A percentile compares a stretch with the other conserved stretches of the same genome.
Conservation (phyloP, 208 protist species). For the Trypanosoma scelopori region DNA sequence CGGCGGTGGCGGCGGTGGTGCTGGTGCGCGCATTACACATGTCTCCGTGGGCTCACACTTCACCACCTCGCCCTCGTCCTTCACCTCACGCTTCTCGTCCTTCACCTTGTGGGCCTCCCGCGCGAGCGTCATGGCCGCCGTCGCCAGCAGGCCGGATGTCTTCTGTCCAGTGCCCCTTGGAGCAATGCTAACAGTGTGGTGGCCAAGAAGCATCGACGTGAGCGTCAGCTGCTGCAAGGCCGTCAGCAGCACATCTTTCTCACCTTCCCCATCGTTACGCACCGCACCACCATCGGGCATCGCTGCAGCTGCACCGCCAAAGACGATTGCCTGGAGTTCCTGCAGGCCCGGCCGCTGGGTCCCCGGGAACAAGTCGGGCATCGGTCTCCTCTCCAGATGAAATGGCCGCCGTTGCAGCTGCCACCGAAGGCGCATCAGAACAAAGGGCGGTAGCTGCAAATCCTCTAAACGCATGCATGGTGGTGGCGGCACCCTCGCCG, state of each 20-base stretch:
- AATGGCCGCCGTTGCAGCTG: conserved; percentile 1
- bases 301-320: conserved; percentile 2
- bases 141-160: conserved; percentile 46
- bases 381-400: neutral
- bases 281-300: neutral
- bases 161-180: conserved; percentile 61
- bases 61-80: no score
- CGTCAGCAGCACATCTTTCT: conserved; percentile 22
- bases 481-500: conserved; percentile 34
- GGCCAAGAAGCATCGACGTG: conserved; percentile 58
- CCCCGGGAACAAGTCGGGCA: neutral
- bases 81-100: neutral
- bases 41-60: neutral
- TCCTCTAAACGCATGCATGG: conserved; percentile 45
- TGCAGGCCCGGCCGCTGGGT: conserved; percentile 18
- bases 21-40: neutral
- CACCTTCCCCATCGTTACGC: neutral
- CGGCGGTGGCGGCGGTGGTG: no score
- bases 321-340: conserved; percentile 26
- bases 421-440: conserved; percentile 20
- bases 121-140: conserved; percentile 18
- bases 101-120: neutral
- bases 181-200: conserved; percentile 62
- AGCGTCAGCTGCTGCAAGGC: conserved; percentile 58
- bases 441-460: conserved; percentile 36